phyloP scores from a whole-genome alignment of 768 basidiomycete species.

The Jaapia argillacea region DNA sequence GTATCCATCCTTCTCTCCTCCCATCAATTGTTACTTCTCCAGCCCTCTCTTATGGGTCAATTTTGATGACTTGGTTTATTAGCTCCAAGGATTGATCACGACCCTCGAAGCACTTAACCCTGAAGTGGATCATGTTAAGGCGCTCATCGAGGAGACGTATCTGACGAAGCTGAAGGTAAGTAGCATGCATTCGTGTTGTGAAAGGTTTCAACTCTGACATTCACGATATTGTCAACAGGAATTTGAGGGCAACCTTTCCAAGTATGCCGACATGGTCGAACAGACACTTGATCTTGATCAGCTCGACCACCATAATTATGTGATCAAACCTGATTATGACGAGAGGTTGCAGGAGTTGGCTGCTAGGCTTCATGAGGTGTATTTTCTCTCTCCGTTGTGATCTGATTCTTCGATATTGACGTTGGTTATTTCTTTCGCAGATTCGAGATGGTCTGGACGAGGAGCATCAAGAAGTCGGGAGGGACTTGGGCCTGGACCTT shows the following conservation, averaged over 20 bases:
- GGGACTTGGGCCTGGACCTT: slow-evolving; percentile 69
- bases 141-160: slow-evolving; percentile 62
- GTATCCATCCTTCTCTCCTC: slow-evolving; percentile 3
- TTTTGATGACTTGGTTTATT: slow-evolving; percentile 1
- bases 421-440: slow-evolving; percentile 14
- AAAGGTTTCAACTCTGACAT: not conserved
- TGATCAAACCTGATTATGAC: slow-evolving; percentile 91
- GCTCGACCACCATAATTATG: slow-evolving; percentile 76
- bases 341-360: slow-evolving; percentile 59
- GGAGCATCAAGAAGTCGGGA: slow-evolving; percentile 64
- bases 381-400: not conserved
- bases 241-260: slow-evolving; percentile 48
- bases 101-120: slow-evolving; percentile 41
- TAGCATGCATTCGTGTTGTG: not conserved
- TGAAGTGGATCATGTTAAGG: slow-evolving; percentile 33
- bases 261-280: slow-evolving; percentile 92
- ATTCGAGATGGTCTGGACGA: slow-evolving; percentile 73
- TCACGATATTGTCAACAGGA: slow-evolving; percentile 33
- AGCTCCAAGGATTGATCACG: slow-evolving; percentile 73
- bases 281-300: slow-evolving; percentile 88
- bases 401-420: no score
- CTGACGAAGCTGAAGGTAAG: slow-evolving; percentile 49
- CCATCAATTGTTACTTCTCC: no score
- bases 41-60: not conserved
- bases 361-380: slow-evolving; percentile 48